Percentiles rank a stretch among this genome's conserved stretches.
Conservation (phyloP, 164 flowering plant genomes). For the Annona cherimola region DNA sequence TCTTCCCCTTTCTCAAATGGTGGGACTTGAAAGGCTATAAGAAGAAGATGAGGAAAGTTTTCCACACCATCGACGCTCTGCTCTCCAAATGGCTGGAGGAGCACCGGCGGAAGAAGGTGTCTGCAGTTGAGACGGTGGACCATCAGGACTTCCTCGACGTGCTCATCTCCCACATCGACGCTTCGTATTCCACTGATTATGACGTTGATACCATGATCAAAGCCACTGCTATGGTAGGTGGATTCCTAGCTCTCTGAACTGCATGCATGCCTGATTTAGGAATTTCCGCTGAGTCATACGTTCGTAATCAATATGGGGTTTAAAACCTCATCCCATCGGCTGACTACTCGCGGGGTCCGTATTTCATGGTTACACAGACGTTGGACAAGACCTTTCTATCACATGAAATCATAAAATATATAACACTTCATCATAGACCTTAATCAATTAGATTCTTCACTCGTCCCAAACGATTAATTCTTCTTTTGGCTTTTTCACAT, state of each 20-base stretch:
- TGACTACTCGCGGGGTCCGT: too few relatives aligned
- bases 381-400: too few relatives aligned
- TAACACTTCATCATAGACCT: too few relatives aligned
- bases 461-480: too few relatives aligned
- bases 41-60: neutral
- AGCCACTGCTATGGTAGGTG: slow-evolving; percentile 3
- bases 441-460: too few relatives aligned
- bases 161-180: neutral
- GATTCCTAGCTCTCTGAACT: neutral
- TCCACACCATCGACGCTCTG: neutral
- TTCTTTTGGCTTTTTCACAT: too few relatives aligned
- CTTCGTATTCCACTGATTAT: neutral
- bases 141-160: slow-evolving; percentile 5
- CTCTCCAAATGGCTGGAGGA: neutral
- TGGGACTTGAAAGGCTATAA: neutral
- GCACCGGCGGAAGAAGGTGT: neutral
- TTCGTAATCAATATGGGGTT: neutral
- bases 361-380: too few relatives aligned
- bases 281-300: neutral
- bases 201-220: slow-evolving; percentile 3
- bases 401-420: too few relatives aligned
- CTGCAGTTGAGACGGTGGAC: neutral
- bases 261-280: neutral
- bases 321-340: neutral
- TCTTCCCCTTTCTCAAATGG: slow-evolving; percentile 8